Evolutionary conservation across 2,329 filamentous ascomycete genomes (phyloP), one percentile per base, ranked within the genome.

Genomic region (Ophiostoma ips): DNA sequence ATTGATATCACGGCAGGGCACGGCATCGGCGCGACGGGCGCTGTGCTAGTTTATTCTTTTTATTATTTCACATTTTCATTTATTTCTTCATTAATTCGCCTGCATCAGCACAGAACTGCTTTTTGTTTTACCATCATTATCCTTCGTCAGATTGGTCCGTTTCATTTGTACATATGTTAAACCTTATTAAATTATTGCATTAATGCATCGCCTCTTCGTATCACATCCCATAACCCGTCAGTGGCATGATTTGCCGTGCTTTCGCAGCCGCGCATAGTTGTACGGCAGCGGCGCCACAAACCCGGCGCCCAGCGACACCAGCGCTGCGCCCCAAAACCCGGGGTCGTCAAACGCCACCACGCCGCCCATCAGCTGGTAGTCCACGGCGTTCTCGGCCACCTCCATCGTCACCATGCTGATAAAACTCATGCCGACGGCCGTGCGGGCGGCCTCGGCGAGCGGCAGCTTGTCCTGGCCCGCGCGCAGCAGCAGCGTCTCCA

Each of bases 341-440:
- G 71, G 68, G 24, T 69, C 67, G 1, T 67, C 63, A 11, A 77
- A 58, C 0, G 64, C 61, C 1, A 77, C 68, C 2, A 66, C 57
- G 0, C 74, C 75, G 0, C 73, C 72, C 0, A 74, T 78, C 0
- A 78, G 61, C 51, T 72, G 68, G 51, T 72, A 77, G 53, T 79
- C 75, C 3, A 78, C 73, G 0, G 63, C 53, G 53, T 78, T 78
- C 55, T 77, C 69, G 0, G 70, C 73, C 3, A 65, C 53, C 57
- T 78, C 75, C 75, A 79, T 79, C 0, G 74, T 72, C 2, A 76
- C 10, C 75, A 78, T 78, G 0, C 74, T 77, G 10, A 77, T 70
- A 45, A 76, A 60, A 51, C 75, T 77, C 75, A 78, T 79, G 1
- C 75, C 75, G 19, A 70, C 68, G 0, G 75, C 75, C 0, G 75